phyloP scores from a whole-genome alignment of 2,329 filamentous ascomycete genomes.

The Harringtonia lauricola region DNA sequence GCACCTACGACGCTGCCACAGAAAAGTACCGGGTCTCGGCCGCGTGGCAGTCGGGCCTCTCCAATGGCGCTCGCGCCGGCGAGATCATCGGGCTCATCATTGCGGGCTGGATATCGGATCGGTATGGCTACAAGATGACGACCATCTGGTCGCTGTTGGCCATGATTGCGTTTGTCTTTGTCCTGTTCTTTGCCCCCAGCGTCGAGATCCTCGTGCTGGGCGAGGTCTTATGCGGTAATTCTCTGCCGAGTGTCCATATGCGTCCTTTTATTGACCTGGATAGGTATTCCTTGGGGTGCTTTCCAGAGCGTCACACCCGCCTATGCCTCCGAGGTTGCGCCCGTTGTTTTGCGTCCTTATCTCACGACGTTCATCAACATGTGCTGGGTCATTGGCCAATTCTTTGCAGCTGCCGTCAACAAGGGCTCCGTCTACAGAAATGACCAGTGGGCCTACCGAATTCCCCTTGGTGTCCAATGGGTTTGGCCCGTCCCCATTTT shows the following conservation, averaged over 20 bases:
- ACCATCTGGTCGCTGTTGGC: no score
- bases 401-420: constrained; percentile 25
- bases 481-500: constrained; percentile 35
- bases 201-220: constrained; percentile 45
- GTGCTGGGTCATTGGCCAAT: constrained; percentile 48
- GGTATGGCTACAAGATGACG: no score
- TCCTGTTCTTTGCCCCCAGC: constrained; percentile 50
- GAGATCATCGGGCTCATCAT: no score
- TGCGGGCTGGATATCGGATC: no score
- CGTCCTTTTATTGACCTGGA: no score
- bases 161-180: constrained; percentile 37
- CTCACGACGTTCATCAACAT: constrained; percentile 50
- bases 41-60: no score
- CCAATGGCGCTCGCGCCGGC: no score
- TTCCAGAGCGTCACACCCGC: constrained; percentile 48
- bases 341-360: constrained; percentile 43
- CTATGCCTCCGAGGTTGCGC: constrained; percentile 51
- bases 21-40: no score
- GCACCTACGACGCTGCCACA: no score
- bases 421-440: no score
- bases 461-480: constrained; percentile 40
- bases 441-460: constrained; percentile 32
- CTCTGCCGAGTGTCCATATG: no score
- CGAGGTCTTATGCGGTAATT: constrained; percentile 51
- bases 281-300: constrained; percentile 47